Percentiles rank a stretch among this genome's conserved stretches.
Conservation (phyloP, 169 alveolate species). For the Plasmodium adleri region DNA sequence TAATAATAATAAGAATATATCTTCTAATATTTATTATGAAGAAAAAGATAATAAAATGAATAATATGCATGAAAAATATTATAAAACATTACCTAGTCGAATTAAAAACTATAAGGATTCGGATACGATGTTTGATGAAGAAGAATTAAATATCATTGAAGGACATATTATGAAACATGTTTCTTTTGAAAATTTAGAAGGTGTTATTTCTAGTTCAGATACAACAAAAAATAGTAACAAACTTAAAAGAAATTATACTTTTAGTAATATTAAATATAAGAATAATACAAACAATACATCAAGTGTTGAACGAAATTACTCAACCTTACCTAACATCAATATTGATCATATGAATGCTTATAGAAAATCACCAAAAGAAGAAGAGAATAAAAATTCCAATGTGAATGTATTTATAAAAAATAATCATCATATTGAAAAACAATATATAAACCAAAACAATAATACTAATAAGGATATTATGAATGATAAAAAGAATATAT, state of each 20-base stretch:
- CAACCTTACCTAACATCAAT: too few relatives aligned
- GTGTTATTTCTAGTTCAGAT: slow-evolving; percentile 3
- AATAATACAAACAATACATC: too few relatives aligned
- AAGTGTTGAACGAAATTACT: too few relatives aligned
- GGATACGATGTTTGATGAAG: slow-evolving; percentile 1
- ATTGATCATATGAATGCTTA: too few relatives aligned
- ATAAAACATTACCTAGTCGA: too few relatives aligned
- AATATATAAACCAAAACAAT: background rate
- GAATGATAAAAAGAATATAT: background rate
- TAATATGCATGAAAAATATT: too few relatives aligned
- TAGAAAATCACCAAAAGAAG: too few relatives aligned
- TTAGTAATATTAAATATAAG: background rate
- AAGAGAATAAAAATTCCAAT: too few relatives aligned
- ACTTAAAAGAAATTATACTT: background rate
- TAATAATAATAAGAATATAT: background rate
- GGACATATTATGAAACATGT: slow-evolving; percentile 5
- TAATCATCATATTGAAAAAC: too few relatives aligned
- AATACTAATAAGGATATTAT: background rate
- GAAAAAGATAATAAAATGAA: background rate
- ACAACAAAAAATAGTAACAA: background rate
- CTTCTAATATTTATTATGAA: background rate
- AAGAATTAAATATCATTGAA: slow-evolving; percentile 9
- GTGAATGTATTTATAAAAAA: too few relatives aligned
- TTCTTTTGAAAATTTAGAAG: slow-evolving; percentile 26
- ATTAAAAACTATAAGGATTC: too few relatives aligned